Evolutionary conservation across 2,329 filamentous ascomycete species (phyloP).

Genomic region (Fonsecaea multimorphosa): DNA sequence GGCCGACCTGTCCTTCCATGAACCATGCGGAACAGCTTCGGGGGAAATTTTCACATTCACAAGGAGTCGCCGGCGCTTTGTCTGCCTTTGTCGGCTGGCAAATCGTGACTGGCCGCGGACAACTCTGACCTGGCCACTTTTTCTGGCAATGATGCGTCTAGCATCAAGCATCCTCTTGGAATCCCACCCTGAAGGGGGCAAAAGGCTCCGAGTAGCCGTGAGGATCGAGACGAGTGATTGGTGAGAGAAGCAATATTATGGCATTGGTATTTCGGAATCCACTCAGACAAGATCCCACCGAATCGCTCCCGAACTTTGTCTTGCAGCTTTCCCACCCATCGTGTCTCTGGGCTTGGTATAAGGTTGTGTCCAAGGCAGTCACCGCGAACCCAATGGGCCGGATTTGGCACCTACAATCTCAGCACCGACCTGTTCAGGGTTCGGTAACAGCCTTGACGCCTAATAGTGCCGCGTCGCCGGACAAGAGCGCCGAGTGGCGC

Average conservation of each 20-base stretch:
- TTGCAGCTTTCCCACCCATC: background rate
- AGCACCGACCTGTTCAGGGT: slow-evolving; percentile 6
- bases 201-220: slow-evolving; percentile 1
- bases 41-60: background rate
- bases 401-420: slow-evolving; percentile 6
- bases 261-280: background rate
- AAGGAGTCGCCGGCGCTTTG: slow-evolving; percentile 19
- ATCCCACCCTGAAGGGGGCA: slow-evolving; percentile 1
- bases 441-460: slow-evolving; percentile 12
- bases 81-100: slow-evolving; percentile 20
- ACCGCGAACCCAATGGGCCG: background rate
- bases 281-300: slow-evolving; percentile 4
- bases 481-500: slow-evolving; percentile 26
- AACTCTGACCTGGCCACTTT: background rate
- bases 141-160: slow-evolving; percentile 2
- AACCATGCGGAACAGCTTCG: slow-evolving; percentile 13
- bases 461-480: slow-evolving; percentile 9
- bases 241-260: slow-evolving; percentile 1
- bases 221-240: background rate
- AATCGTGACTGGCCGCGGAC: background rate
- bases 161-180: background rate
- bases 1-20: slow-evolving; percentile 6
- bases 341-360: background rate
- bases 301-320: background rate
- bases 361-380: background rate